Evolutionary conservation across 495 filamentous ascomycete genomes (phyloP).

Genomic region (Aspergillus coremiiformis): DNA sequence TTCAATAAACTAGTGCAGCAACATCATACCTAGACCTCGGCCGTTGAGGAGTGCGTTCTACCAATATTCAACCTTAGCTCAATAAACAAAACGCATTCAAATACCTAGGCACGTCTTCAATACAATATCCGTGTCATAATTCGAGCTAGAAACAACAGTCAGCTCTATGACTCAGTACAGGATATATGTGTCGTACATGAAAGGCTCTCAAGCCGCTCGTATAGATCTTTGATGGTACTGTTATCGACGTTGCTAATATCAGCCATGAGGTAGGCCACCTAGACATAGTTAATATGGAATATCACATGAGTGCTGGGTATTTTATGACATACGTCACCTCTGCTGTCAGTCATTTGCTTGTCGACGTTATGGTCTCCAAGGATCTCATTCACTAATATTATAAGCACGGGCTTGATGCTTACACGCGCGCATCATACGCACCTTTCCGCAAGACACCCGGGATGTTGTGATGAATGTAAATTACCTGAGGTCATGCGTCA

Average conservation of each 20-base stretch:
- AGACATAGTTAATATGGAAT: conserved; percentile 11
- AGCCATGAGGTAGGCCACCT: conserved; percentile 95
- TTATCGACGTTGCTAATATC: conserved; percentile 83
- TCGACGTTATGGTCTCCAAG: conserved; percentile 94
- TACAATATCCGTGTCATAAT: conserved; percentile 87
- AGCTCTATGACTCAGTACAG: background rate
- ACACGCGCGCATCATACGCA: conserved; percentile 22
- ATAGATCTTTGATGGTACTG: conserved; percentile 76
- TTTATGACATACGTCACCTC: conserved; percentile 62
- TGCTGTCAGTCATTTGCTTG: conserved; percentile 94
- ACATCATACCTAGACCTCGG: background rate
- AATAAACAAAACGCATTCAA: background rate
- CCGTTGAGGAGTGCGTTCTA: background rate
- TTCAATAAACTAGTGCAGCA: background rate
- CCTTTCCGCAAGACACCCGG: conserved; percentile 86
- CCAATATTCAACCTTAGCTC: background rate
- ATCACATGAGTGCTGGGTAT: background rate
- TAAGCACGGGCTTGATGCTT: background rate
- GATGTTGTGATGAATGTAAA: conserved; percentile 94
- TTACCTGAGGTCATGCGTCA: conserved; percentile 45
- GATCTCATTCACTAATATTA: conserved; percentile 70
- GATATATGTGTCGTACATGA: conserved; percentile 52
- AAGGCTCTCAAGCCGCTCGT: conserved; percentile 71
- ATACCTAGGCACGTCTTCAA: conserved; percentile 34
- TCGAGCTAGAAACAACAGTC: conserved; percentile 45